Base-by-base conservation (phyloP, 225 moss, liverwort and hornwort genomes). In the Lunularia cruciata region DNA sequence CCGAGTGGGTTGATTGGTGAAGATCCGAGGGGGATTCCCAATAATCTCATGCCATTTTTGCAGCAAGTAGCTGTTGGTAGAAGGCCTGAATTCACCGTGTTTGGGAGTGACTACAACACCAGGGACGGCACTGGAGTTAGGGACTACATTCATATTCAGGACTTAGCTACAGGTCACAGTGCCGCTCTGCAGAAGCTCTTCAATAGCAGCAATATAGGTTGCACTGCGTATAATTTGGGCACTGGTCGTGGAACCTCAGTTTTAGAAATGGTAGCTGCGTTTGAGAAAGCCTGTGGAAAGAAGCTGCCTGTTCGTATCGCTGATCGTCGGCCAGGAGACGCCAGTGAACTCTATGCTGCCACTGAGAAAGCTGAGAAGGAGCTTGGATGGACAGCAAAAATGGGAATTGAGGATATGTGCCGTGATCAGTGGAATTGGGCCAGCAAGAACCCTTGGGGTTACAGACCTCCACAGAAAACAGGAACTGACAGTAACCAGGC, bases 361-460 rank as follows among this genome's bases (percentile, higher is more conserved):
- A 88, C 89, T 34, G 86, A 79, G 66, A 95, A 92, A 72, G 95
- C 95, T n/a, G 74, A 84, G 59, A 76, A 38, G 70, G 88, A 95
- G 73, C 81, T 95, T 13, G 86, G 89, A 3, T 95, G 95, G 95
- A 88, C 49, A 76, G 91, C 94, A 4, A 73, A 85, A 67, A 85
- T 83, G 32, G 88, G 89, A 18, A 95, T 95, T 53, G 79, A 89
- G 27, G 91, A 95, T 60, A 95, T 95, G 94, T 95, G 94, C 62
- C 85, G 87, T 65, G 94, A 95, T 63, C 91, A 91, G 75, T 95
- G 94, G 94, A 95, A 89, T 31, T 95, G 94, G 94, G 94, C 91
- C 32, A 89, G 89, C 71, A 86, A 70, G 32, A 95, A 95, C 76
- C 89, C 89, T 35, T 81, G 71, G 67, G 94, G 94, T 1, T 95